A percentile compares a stretch with the other conserved stretches of the same genome.
Evolutionary conservation across 768 basidiomycete genomes (phyloP).

Genomic region (Podaxis rugospora): DNA sequence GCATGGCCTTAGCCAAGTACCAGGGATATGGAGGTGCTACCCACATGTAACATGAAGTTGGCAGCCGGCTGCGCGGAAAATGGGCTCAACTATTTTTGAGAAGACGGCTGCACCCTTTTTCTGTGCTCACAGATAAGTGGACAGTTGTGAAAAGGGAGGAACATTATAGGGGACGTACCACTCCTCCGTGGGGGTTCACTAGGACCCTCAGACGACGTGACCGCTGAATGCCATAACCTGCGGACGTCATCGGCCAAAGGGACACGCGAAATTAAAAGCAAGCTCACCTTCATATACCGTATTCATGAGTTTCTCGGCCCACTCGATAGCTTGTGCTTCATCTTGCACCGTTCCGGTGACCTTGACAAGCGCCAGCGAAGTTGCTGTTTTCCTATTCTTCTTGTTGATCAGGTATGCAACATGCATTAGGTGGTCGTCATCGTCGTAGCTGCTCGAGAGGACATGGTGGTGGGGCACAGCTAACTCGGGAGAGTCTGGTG

Average conservation of each 20-base stretch:
- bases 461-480: conserved; percentile 41
- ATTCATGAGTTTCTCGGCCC: conserved; percentile 52
- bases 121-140: conserved; percentile 28
- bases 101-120: conserved; percentile 57
- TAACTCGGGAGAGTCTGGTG: background rate
- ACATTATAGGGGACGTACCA: conserved; percentile 36
- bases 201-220: conserved; percentile 59
- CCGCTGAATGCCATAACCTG: conserved; percentile 47
- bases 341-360: conserved; percentile 30
- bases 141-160: conserved; percentile 3
- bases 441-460: conserved; percentile 42
- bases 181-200: conserved; percentile 80
- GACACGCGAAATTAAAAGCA: background rate
- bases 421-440: conserved; percentile 30
- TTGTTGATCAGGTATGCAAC: conserved; percentile 46
- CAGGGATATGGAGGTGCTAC: conserved; percentile 20
- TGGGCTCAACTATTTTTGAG: conserved; percentile 58
- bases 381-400: conserved; percentile 33
- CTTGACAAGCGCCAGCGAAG: conserved; percentile 36
- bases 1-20: background rate
- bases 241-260: background rate
- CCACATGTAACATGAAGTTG: conserved; percentile 56
- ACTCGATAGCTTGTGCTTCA: conserved; percentile 36
- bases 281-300: conserved; percentile 58
- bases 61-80: conserved; percentile 66